These are phyloP conservation scores for Ogataea pini DNA, from an alignment of 805 yeast species.

Conservation along the genomic window DNA sequence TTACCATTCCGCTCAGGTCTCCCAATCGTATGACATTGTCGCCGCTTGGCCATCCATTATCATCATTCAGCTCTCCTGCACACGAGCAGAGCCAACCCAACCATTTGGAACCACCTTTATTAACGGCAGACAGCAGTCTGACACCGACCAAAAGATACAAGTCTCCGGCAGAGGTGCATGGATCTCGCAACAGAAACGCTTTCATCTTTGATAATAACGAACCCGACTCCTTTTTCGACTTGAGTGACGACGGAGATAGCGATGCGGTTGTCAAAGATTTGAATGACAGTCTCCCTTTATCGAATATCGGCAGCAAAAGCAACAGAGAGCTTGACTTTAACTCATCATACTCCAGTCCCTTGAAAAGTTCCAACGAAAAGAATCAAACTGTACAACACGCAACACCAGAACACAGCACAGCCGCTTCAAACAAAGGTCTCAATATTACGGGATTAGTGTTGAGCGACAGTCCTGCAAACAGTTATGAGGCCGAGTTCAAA, in stretches of 20 bases:
- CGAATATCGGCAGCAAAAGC: neutral
- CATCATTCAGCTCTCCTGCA: constrained; percentile 12
- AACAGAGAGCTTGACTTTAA: neutral
- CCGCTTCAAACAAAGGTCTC: constrained; percentile 21
- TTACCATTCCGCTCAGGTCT: constrained; percentile 35
- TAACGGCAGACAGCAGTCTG: constrained; percentile 7
- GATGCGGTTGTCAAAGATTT: neutral
- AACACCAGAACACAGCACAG: constrained; percentile 18
- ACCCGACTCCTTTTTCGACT: constrained; percentile 23
- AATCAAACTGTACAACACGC: constrained; percentile 21
- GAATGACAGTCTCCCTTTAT: neutral
- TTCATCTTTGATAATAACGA: constrained; percentile 22
- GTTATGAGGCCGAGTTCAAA: constrained; percentile 12
- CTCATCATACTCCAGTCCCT: constrained; percentile 10
- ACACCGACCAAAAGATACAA: constrained; percentile 12
- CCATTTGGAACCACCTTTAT: neutral
- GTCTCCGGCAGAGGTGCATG: constrained; percentile 14
- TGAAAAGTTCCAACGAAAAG: constrained; percentile 15
- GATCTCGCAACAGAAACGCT: constrained; percentile 27
- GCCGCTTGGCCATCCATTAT: constrained; percentile 10
- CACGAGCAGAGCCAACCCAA: neutral
- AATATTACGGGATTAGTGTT: constrained; percentile 25
- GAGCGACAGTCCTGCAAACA: constrained; percentile 5
- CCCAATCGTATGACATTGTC: constrained; percentile 27
- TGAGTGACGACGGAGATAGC: constrained; percentile 19